phyloP scores from a whole-genome alignment of 2,329 filamentous ascomycete genomes.

The Diaporthe vaccinii region DNA sequence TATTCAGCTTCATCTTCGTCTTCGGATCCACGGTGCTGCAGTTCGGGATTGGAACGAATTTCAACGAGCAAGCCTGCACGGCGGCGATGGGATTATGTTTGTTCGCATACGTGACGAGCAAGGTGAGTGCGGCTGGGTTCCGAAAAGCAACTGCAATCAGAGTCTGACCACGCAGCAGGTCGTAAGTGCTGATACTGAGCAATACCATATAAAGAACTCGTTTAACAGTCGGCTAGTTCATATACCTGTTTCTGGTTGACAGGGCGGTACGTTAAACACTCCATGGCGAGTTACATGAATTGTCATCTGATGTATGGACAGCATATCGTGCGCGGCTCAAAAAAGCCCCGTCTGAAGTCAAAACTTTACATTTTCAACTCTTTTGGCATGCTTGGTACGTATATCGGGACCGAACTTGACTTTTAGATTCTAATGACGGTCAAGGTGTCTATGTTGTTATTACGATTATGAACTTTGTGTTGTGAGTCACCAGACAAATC shows the following conservation, averaged over 20 bases:
- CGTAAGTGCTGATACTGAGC: constrained; percentile 4
- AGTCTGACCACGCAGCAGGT: constrained; percentile 3
- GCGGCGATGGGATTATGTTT: constrained; percentile 25
- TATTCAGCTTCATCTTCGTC: constrained; percentile 25
- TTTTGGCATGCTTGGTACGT: constrained; percentile 24
- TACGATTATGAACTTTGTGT: constrained; percentile 11
- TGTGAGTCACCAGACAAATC: neutral
- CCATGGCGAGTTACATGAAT: too few species aligned
- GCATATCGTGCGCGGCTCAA: constrained; percentile 16
- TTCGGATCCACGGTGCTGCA: constrained; percentile 27
- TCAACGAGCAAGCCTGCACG: constrained; percentile 18
- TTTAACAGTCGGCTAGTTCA: constrained; percentile 9
- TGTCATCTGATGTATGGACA: neutral
- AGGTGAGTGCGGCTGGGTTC: neutral
- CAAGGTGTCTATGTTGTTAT: neutral
- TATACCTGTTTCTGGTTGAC: constrained; percentile 26
- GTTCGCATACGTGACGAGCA: constrained; percentile 24
- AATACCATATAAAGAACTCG: neutral
- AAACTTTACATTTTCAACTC: constrained; percentile 29
- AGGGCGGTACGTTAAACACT: constrained; percentile 4
- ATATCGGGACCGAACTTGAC: neutral
- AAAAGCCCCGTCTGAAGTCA: constrained; percentile 21
- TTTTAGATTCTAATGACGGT: neutral
- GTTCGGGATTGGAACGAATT: constrained; percentile 20
- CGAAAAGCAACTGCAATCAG: neutral